Percentiles rank a stretch among this genome's conserved stretches.
These are phyloP conservation scores for Paramecium sonneborni DNA, from an alignment of 73 alveolate species.

Conservation along the genomic window DNA sequence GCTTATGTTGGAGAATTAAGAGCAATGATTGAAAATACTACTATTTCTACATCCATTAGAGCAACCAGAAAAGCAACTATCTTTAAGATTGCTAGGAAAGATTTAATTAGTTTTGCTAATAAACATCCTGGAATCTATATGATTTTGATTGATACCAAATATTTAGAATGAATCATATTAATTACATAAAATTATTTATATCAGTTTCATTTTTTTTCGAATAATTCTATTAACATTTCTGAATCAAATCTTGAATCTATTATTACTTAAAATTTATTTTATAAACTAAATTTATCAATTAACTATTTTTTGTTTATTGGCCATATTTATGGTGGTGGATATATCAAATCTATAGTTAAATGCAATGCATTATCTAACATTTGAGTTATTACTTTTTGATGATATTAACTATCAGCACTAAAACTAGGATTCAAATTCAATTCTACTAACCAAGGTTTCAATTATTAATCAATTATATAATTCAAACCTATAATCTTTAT, in stretches of 20 bases:
- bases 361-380: not conserved
- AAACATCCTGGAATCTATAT: slow-evolving; percentile 65
- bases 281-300: not conserved
- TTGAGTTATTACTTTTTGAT: not conserved
- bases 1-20: slow-evolving; percentile 61
- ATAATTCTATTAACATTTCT: not conserved
- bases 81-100: slow-evolving; percentile 54
- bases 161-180: slow-evolving; percentile 49
- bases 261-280: not conserved
- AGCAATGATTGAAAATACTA: slow-evolving; percentile 53
- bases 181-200: not conserved
- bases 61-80: slow-evolving; percentile 61
- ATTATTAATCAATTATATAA: not conserved
- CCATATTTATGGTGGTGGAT: slow-evolving; percentile 18
- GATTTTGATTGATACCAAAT: slow-evolving; percentile 46
- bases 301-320: not conserved
- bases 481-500: not conserved
- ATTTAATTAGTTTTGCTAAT: slow-evolving; percentile 43
- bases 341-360: not conserved
- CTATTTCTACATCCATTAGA: slow-evolving; percentile 54
- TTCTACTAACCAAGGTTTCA: not conserved
- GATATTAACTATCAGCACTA: not conserved
- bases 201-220: not conserved
- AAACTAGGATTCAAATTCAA: not conserved
- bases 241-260: not conserved